Conservation (phyloP, 768 basidiomycete species). For the Kwoniella europaea region DNA sequence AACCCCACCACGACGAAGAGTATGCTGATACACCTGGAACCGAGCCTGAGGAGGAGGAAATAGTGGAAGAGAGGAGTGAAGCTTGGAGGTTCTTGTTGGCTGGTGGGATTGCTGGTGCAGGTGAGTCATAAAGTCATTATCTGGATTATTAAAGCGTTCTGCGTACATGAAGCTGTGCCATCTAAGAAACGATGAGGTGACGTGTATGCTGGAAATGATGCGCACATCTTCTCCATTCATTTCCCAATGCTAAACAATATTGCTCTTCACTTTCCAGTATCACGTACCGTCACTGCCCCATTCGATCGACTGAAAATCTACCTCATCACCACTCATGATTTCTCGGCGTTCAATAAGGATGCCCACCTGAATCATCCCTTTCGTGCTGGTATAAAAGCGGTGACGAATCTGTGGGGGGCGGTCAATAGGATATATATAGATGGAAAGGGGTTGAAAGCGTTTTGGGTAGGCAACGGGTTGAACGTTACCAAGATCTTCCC, state of each 20-base stretch:
- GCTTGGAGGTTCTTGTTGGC: slow-evolving; percentile 89
- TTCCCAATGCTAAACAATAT: neutral
- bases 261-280: neutral
- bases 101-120: slow-evolving; percentile 91
- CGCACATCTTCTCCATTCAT: neutral
- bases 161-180: too few species aligned
- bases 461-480: slow-evolving; percentile 93
- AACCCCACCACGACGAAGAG: slow-evolving; percentile 31
- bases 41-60: slow-evolving; percentile 54
- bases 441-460: slow-evolving; percentile 78
- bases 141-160: too few species aligned
- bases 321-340: slow-evolving; percentile 71
- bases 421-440: slow-evolving; percentile 82
- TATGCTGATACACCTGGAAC: slow-evolving; percentile 39
- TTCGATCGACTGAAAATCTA: slow-evolving; percentile 97
- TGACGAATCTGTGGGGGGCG: slow-evolving; percentile 68
- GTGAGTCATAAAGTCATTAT: slow-evolving; percentile 61
- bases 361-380: slow-evolving; percentile 29
- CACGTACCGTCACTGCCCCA: slow-evolving; percentile 93
- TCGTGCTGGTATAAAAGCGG: slow-evolving; percentile 50
- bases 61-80: slow-evolving; percentile 59
- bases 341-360: slow-evolving; percentile 25
- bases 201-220: too few species aligned
- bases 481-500: slow-evolving; percentile 96
- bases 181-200: too few species aligned